phyloP scores from a whole-genome alignment of 805 yeast genomes.

The Candida ponderosae region DNA sequence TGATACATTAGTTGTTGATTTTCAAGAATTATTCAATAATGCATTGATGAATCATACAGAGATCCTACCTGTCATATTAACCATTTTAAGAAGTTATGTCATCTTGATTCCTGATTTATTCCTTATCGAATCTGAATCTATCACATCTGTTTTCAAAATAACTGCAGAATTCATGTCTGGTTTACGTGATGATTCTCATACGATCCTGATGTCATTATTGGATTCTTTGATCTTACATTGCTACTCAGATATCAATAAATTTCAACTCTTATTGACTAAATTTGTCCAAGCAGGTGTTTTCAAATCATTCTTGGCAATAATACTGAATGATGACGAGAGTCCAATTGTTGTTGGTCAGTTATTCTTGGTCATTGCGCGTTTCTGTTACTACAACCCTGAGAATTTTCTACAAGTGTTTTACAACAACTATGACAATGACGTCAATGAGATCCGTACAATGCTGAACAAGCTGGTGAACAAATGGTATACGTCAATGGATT shows the following conservation, averaged over 20 bases:
- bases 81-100: conserved; percentile 56
- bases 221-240: conserved; percentile 35
- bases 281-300: conserved; percentile 21
- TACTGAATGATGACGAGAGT: conserved; percentile 23
- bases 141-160: conserved; percentile 32
- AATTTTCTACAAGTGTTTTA: conserved; percentile 18
- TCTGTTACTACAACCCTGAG: conserved; percentile 25
- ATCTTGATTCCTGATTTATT: conserved; percentile 33
- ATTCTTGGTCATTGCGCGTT: conserved; percentile 26
- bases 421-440: conserved; percentile 18
- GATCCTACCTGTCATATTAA: conserved; percentile 54
- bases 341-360: conserved; percentile 24
- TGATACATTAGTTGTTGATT: conserved; percentile 11
- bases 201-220: conserved; percentile 42
- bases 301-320: conserved; percentile 19
- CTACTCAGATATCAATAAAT: conserved; percentile 10
- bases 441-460: conserved; percentile 16
- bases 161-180: conserved; percentile 46
- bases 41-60: conserved; percentile 70
- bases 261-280: conserved; percentile 12
- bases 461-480: conserved; percentile 22
- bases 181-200: conserved; percentile 67
- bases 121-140: conserved; percentile 30
- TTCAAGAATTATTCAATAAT: conserved; percentile 32
- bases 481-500: conserved; percentile 38